Conservation (phyloP, 2,329 filamentous ascomycete species). For the Plenodomus tracheiphilus region DNA sequence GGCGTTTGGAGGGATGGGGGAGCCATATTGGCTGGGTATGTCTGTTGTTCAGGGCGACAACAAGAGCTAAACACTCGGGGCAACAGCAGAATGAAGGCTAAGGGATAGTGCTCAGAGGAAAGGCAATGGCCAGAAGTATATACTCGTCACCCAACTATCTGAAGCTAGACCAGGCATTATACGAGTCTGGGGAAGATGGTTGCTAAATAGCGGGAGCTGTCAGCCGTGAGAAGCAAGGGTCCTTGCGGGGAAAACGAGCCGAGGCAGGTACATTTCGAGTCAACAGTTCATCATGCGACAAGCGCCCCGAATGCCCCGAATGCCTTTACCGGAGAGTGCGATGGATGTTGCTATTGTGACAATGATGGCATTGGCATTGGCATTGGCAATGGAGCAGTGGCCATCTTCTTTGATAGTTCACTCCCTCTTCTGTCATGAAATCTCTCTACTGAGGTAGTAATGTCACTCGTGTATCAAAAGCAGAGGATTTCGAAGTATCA, state of each 20-base stretch:
- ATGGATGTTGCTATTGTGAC: conserved; percentile 1
- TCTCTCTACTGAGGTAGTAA: no score
- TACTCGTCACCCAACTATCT: not conserved
- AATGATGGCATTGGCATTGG: no score
- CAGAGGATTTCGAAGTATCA: no score
- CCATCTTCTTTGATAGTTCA: no score
- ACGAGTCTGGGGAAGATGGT: conserved; percentile 22
- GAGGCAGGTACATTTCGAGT: conserved; percentile 22
- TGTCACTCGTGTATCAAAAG: no score
- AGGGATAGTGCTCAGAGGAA: not conserved
- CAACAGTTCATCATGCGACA: conserved; percentile 10
- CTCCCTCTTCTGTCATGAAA: no score
- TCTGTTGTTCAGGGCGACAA: not conserved
- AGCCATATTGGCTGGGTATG: conserved; percentile 29
- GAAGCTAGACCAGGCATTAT: conserved; percentile 12
- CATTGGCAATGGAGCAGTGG: not conserved
- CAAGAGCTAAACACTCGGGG: no score
- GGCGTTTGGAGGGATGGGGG: conserved; percentile 42
- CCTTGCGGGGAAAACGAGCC: conserved; percentile 23
- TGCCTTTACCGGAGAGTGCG: conserved; percentile 16
- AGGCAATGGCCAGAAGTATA: not conserved
- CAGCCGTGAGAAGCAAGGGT: conserved; percentile 14
- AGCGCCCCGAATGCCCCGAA: no score
- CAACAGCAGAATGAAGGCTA: not conserved
- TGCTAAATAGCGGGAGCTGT: conserved; percentile 30